These are phyloP conservation scores for Herpetomonas tarakana DNA, from an alignment of 208 protist species.

Conservation along the genomic window DNA sequence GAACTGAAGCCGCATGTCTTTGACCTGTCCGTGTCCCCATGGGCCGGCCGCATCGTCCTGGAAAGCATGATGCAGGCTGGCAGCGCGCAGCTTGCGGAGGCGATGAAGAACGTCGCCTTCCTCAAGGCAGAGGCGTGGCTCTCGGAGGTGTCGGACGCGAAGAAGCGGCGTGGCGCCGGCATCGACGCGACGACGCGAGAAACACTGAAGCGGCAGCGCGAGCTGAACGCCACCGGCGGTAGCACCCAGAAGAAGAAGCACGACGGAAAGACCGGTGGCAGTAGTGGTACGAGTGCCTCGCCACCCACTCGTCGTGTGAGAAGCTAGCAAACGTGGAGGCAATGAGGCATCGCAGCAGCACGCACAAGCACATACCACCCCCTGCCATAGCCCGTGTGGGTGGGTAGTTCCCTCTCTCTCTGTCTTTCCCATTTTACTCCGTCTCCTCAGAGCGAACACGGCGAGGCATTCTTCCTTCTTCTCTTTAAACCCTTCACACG, in stretches of 20 bases:
- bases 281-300: conserved; percentile 1
- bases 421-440: not conserved
- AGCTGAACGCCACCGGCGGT: conserved; percentile 9
- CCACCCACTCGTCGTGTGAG: too few relatives aligned
- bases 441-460: too few relatives aligned
- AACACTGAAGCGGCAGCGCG: conserved; percentile 67
- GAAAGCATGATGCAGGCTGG: conserved; percentile 76
- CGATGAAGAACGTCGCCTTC: conserved; percentile 83
- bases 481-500: not conserved
- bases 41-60: conserved; percentile 84
- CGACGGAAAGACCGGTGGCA: not conserved
- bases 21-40: conserved; percentile 75
- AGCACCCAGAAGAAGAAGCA: not conserved
- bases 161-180: conserved; percentile 36
- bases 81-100: conserved; percentile 55
- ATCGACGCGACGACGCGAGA: conserved; percentile 69
- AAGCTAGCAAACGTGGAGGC: too few relatives aligned
- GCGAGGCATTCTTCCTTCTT: not conserved
- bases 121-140: conserved; percentile 84
- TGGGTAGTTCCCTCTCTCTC: too few relatives aligned
- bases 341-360: not conserved
- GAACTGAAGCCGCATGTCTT: conserved; percentile 88
- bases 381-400: not conserved
- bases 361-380: not conserved
- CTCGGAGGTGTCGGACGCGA: conserved; percentile 46